phyloP scores from a whole-genome alignment of 768 basidiomycete species.

The Podaxis sp. region DNA sequence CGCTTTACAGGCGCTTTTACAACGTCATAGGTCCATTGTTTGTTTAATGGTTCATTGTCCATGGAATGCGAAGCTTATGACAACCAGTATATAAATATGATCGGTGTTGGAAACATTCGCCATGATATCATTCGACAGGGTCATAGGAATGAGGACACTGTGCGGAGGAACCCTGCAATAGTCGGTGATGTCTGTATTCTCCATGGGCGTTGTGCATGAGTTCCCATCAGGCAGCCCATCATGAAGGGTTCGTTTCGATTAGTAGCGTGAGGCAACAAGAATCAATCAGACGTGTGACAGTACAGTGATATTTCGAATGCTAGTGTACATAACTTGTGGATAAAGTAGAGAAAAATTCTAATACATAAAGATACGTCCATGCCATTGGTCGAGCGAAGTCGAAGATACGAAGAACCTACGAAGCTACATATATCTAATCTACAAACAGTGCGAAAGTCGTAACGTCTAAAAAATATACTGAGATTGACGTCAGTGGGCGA shows the following conservation, averaged over 20 bases:
- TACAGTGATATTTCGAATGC: constrained; percentile 15
- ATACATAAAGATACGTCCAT: constrained; percentile 14
- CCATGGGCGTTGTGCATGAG: constrained; percentile 5
- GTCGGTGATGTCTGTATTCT: constrained; percentile 7
- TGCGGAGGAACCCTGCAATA: constrained; percentile 8
- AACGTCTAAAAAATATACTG: constrained; percentile 28
- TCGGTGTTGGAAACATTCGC: neutral
- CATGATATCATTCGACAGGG: constrained; percentile 13
- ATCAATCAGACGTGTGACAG: constrained; percentile 1
- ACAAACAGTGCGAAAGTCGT: constrained; percentile 6
- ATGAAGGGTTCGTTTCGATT: constrained; percentile 1
- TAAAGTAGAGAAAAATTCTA: constrained; percentile 5
- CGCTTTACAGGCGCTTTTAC: neutral
- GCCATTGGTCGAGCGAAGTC: constrained; percentile 9
- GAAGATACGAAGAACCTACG: constrained; percentile 2
- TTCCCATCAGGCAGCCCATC: neutral
- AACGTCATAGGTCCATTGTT: constrained; percentile 8
- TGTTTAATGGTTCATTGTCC: neutral
- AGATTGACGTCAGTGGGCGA: constrained; percentile 10
- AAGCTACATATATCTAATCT: constrained; percentile 11
- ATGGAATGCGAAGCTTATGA: constrained; percentile 10
- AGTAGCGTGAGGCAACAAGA: neutral
- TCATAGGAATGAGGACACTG: constrained; percentile 5
- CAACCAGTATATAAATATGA: neutral
- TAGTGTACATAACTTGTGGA: constrained; percentile 12